Evolutionary conservation across 2,329 filamentous ascomycete genomes (phyloP).

Genomic region (Hymenotorrendiella dingleyae): DNA sequence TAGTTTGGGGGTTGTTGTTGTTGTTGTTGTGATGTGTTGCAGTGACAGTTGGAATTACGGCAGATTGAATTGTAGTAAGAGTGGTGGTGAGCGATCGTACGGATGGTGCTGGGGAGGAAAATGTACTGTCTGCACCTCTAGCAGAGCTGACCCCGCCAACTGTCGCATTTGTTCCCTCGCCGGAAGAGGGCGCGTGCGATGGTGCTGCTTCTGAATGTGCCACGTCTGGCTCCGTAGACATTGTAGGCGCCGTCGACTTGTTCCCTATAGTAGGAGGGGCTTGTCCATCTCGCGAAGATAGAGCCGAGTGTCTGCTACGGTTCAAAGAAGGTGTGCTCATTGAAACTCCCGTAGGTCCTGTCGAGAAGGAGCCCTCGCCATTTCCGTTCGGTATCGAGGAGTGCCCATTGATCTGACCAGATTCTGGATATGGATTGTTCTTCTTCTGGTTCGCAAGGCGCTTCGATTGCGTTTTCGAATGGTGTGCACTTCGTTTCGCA

Average conservation of each 20-base stretch:
- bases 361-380: conserved; percentile 52
- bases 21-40: conserved; percentile 27
- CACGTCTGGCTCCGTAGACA: conserved; percentile 77
- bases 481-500: conserved; percentile 36
- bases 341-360: conserved; percentile 43
- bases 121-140: conserved; percentile 69
- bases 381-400: conserved; percentile 31
- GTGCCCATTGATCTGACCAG: conserved; percentile 49
- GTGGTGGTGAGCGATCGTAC: conserved; percentile 77
- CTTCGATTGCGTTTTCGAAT: conserved; percentile 43
- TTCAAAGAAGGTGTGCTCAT: conserved; percentile 48
- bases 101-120: conserved; percentile 76
- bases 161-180: conserved; percentile 70
- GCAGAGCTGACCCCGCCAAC: conserved; percentile 58
- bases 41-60: conserved; percentile 40
- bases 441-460: conserved; percentile 49
- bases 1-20: conserved; percentile 31
- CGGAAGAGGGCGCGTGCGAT: conserved; percentile 62
- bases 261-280: conserved; percentile 56
- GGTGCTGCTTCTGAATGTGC: conserved; percentile 68
- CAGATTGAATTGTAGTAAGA: conserved; percentile 78
- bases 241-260: conserved; percentile 53
- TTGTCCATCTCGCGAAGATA: conserved; percentile 54
- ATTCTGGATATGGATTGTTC: conserved; percentile 88
- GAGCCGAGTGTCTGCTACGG: conserved; percentile 53